A percentile compares a stretch with the other conserved stretches of the same genome.
These are phyloP conservation scores for Fraxinus pennsylvanica DNA, from an alignment of 257 asterid species.

Conservation along the genomic window DNA sequence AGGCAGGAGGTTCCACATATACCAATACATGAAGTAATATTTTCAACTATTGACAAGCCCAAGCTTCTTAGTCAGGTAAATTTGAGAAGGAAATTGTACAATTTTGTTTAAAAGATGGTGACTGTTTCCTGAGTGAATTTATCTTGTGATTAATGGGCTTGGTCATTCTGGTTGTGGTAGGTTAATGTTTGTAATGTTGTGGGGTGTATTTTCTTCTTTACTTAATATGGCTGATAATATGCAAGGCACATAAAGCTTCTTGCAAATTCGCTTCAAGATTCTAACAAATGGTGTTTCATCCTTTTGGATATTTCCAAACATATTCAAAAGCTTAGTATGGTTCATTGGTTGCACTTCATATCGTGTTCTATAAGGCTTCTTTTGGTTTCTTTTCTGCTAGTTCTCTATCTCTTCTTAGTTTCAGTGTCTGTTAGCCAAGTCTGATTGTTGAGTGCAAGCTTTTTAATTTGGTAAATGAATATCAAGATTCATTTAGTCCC, in stretches of 20 bases:
- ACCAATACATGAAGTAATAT: constrained; percentile 74
- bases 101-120: constrained; percentile 13
- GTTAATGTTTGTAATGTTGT: constrained; percentile 8
- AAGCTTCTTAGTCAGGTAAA: constrained; percentile 93
- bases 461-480: constrained; percentile 5
- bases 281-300: constrained; percentile 7
- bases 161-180: constrained; percentile 3
- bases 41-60: constrained; percentile 89
- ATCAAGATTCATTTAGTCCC: not conserved
- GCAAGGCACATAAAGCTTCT: not conserved
- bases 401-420: not conserved
- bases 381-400: not conserved
- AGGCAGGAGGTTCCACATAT: constrained; percentile 57
- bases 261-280: not conserved
- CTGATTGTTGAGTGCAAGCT: not conserved
- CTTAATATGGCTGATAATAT: not conserved
- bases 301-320: constrained; percentile 6
- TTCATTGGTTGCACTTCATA: constrained; percentile 4
- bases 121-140: constrained; percentile 14
- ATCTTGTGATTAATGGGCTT: not conserved
- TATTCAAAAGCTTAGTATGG: constrained; percentile 5
- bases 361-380: constrained; percentile 12
- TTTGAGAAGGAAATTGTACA: constrained; percentile 15
- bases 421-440: not conserved
- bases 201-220: not conserved